Evolutionary conservation across 352 stramenopile genomes (phyloP).

Genomic region (Saprolegnia parasitica): DNA sequence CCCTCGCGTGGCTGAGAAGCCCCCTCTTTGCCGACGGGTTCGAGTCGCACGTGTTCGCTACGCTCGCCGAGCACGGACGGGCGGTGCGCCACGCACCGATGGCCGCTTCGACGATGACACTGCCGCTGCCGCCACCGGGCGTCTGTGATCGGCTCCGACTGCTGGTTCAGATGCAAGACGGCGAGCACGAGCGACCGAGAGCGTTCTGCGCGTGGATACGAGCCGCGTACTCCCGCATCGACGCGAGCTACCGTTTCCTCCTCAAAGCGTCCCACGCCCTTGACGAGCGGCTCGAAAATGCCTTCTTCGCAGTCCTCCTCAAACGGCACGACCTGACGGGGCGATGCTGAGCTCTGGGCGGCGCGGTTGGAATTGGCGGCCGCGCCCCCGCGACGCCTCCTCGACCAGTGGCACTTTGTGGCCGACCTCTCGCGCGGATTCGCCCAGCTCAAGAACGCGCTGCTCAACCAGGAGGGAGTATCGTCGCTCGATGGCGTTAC

Average conservation of each 20-base stretch:
- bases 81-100: slow-evolving; percentile 3
- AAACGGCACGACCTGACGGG: slow-evolving; percentile 42
- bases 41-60: neutral
- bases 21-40: neutral
- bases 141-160: neutral
- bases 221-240: slow-evolving; percentile 41
- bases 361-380: neutral
- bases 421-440: slow-evolving; percentile 39
- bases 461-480: slow-evolving; percentile 12
- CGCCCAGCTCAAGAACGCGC: slow-evolving; percentile 14
- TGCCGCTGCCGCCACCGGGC: neutral
- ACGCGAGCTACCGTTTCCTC: slow-evolving; percentile 68
- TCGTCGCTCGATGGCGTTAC: neutral
- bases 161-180: neutral
- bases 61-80: neutral
- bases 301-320: slow-evolving; percentile 52
- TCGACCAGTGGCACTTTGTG: slow-evolving; percentile 45
- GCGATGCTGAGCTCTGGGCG: slow-evolving; percentile 31
- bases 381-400: slow-evolving; percentile 34
- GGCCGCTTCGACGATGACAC: neutral
- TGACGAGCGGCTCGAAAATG: slow-evolving; percentile 41
- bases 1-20: neutral
- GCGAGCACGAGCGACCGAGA: neutral
- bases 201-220: slow-evolving; percentile 54
- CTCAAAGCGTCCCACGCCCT: slow-evolving; percentile 24